Evolutionary conservation across 257 asterid species (phyloP).

Genomic region (Jacaranda mimosifolia): DNA sequence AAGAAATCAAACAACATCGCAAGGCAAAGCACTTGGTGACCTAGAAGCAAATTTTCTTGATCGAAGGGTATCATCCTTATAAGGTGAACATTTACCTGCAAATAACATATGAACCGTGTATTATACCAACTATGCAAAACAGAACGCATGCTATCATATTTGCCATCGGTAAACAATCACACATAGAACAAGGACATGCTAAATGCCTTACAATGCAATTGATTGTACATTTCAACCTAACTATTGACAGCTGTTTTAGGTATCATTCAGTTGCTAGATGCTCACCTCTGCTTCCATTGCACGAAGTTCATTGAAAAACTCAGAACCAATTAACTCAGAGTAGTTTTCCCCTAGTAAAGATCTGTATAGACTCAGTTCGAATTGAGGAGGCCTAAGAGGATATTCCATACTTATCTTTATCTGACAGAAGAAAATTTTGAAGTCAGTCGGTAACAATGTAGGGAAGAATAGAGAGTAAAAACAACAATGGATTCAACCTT

Average conservation of each 20-base stretch:
- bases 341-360: conserved; percentile 53
- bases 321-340: conserved; percentile 54
- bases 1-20: conserved; percentile 92
- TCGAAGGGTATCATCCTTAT: conserved; percentile 62
- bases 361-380: conserved; percentile 56
- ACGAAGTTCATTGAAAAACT: conserved; percentile 89
- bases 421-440: conserved; percentile 47
- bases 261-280: conserved; percentile 31
- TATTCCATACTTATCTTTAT: conserved; percentile 78
- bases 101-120: conserved; percentile 25
- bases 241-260: background rate
- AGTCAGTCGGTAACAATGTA: conserved; percentile 19
- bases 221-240: background rate
- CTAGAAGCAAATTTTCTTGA: conserved; percentile 69
- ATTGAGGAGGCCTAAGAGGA: conserved; percentile 92
- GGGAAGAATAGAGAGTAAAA: conserved; percentile 27
- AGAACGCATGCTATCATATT: background rate
- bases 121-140: background rate
- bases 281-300: conserved; percentile 98
- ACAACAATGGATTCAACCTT: conserved; percentile 57
- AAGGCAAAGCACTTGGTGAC: conserved; percentile 85
- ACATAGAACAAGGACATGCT: background rate
- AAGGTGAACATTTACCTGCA: conserved; percentile 85
- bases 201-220: background rate
- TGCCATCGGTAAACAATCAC: background rate